phyloP scores from a whole-genome alignment of 352 stramenopile species.

The Phytopythium kandeliae region DNA sequence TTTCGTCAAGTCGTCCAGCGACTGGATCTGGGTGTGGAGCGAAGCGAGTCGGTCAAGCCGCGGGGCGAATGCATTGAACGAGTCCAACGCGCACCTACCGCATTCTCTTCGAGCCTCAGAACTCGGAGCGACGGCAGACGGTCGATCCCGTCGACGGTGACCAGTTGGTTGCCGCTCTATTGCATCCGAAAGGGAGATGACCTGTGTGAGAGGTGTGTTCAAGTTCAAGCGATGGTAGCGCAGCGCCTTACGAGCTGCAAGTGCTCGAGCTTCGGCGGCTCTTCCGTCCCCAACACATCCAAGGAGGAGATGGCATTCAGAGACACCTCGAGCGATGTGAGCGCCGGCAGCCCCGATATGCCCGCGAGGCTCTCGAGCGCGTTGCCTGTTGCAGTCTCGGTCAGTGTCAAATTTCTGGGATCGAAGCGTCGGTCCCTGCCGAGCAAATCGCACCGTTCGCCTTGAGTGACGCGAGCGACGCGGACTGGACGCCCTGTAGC shows the following conservation, averaged over 20 bases:
- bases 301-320: slow-evolving; percentile 48
- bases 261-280: slow-evolving; percentile 34
- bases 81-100: slow-evolving; percentile 20
- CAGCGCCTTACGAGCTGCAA: slow-evolving; percentile 37
- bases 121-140: slow-evolving; percentile 31
- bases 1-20: slow-evolving; percentile 36
- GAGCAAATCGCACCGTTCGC: slow-evolving; percentile 34
- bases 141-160: slow-evolving; percentile 47
- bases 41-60: neutral
- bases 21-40: slow-evolving; percentile 33
- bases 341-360: slow-evolving; percentile 31
- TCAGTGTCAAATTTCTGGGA: neutral
- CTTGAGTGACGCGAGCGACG: slow-evolving; percentile 47
- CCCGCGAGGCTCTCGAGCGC: slow-evolving; percentile 40
- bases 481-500: slow-evolving; percentile 44
- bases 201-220: neutral
- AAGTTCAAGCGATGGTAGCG: too few species aligned
- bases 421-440: too few species aligned
- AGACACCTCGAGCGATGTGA: slow-evolving; percentile 50
- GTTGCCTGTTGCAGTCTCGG: slow-evolving; percentile 32
- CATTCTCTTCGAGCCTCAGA: slow-evolving; percentile 53
- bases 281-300: slow-evolving; percentile 26
- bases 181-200: neutral
- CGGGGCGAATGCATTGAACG: neutral
- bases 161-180: slow-evolving; percentile 71